Evolutionary conservation across 352 stramenopile species (phyloP), one percentile per base, ranked within the genome.

Genomic region (Achlya hypogyna): DNA sequence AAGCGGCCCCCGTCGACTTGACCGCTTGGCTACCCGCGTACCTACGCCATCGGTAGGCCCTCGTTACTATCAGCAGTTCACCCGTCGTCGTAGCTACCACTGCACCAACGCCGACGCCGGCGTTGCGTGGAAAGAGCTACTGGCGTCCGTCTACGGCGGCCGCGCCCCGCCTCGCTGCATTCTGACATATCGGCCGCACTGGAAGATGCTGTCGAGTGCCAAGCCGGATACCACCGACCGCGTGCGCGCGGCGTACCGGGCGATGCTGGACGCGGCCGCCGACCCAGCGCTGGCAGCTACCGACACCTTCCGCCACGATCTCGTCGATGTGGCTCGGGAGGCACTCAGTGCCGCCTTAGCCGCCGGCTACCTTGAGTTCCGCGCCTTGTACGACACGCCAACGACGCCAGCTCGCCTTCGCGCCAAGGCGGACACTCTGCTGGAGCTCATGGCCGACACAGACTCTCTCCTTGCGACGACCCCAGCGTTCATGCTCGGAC

Each of bases 281-380:
- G 73, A 89, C 3, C 71, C 69, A 1, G 29, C 63, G 16, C 72
- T 91, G 4, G 72, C 65, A 1, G 27, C 60, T 16, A 53, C 82
- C 3, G 81, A 89, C 38, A 49, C 60, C 4, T 93, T 86, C 43
- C 78, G 75, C 16, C 81, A 93, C 49, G 84, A 93, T 62, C 63
- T 91, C 18, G 80, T 87, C 1, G 84, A 93, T 49, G 72, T 93
- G n/a, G 87, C 84, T 12, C 79, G 82, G 0, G 81, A 93, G 65
- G 87, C 81, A 35, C 43, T 91, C 9, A 89, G 81, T 43, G 80
- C 89, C 53, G 69, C 78, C 31, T 72, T 93, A 34, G 69, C 62
- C 12, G 35, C 45, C 20, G 62, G 66, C 9, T 29, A 65, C 23
- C 70, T 70, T n/a, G 75, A 75, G 68, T 63, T 66, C 18, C 63